Evolutionary conservation across 768 basidiomycete genomes (phyloP).

Genomic region (Suillus fuscotomentosus): DNA sequence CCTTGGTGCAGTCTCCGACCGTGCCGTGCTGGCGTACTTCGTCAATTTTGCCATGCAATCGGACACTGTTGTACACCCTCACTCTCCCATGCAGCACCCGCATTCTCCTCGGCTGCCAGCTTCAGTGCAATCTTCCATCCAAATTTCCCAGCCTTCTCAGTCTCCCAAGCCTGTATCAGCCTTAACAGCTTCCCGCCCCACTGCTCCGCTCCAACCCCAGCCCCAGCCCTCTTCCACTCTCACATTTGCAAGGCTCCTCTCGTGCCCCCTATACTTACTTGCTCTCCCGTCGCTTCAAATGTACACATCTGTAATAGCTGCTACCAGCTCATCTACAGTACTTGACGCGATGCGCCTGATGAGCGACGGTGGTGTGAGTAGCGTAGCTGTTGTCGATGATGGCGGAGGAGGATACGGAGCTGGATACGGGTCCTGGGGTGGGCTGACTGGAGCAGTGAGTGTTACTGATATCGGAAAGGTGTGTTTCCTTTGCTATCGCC

Average conservation of each 20-base stretch:
- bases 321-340: slow-evolving; percentile 58
- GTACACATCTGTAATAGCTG: slow-evolving; percentile 60
- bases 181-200: not conserved
- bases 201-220: not conserved
- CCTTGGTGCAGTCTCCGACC: slow-evolving; percentile 77
- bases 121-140: not conserved
- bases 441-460: slow-evolving; percentile 71
- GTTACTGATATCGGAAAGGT: slow-evolving; percentile 84
- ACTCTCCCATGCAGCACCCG: not conserved
- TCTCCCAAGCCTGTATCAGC: not conserved
- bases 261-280: slow-evolving; percentile 54
- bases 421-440: slow-evolving; percentile 33
- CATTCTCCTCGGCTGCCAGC: slow-evolving; percentile 6
- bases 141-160: slow-evolving; percentile 2
- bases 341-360: slow-evolving; percentile 83
- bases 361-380: slow-evolving; percentile 85
- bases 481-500: slow-evolving; percentile 4
- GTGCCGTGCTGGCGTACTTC: slow-evolving; percentile 69
- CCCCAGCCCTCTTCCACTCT: slow-evolving; percentile 27
- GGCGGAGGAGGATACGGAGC: slow-evolving; percentile 25
- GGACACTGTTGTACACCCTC: not conserved
- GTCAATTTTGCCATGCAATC: slow-evolving; percentile 44
- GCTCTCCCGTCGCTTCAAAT: slow-evolving; percentile 66
- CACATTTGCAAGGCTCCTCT: slow-evolving; percentile 44
- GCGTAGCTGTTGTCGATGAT: slow-evolving; percentile 73